These are phyloP conservation scores for Agaricus blazei DNA, from an alignment of 768 basidiomycete genomes.

Conservation along the genomic window DNA sequence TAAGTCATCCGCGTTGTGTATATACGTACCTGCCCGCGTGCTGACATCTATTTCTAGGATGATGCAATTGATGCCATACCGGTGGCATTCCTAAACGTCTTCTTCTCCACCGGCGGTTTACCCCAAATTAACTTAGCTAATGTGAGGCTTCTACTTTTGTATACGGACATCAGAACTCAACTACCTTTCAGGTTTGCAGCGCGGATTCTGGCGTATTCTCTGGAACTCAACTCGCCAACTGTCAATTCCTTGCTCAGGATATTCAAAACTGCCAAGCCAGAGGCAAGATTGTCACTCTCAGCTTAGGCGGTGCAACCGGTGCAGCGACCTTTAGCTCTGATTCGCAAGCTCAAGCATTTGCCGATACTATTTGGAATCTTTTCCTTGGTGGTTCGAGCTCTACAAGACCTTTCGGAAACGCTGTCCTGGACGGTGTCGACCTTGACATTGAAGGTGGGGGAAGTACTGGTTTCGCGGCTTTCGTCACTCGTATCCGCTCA, in stretches of 20 bases:
- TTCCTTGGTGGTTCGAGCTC: constrained; percentile 58
- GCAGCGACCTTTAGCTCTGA: constrained; percentile 47
- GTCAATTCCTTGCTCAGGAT: constrained; percentile 46
- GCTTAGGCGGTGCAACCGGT: constrained; percentile 50
- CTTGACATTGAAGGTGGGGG: constrained; percentile 62
- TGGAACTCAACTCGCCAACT: constrained; percentile 54
- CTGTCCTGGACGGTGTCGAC: constrained; percentile 61
- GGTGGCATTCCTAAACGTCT: constrained; percentile 55
- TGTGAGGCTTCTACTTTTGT: constrained; percentile 21
- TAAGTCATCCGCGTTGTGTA: constrained; percentile 12
- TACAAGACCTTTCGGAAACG: constrained; percentile 58
- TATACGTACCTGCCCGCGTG: neutral
- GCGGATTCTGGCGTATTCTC: constrained; percentile 38
- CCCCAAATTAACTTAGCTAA: constrained; percentile 61
- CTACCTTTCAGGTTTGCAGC: constrained; percentile 43
- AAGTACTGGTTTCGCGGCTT: constrained; percentile 39
- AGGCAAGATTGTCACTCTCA: constrained; percentile 48
- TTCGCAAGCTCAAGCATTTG: constrained; percentile 45
- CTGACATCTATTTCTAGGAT: constrained; percentile 30
- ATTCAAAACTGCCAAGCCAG: constrained; percentile 54
- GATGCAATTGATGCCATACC: constrained; percentile 54
- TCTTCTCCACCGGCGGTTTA: constrained; percentile 51
- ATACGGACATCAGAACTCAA: neutral
- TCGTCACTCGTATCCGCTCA: constrained; percentile 40
- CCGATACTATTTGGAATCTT: constrained; percentile 59